Evolutionary conservation across 2,329 filamentous ascomycete species (phyloP), one percentile per base, ranked within the genome.

Genomic region (Colletotrichum lindemuthianum): DNA sequence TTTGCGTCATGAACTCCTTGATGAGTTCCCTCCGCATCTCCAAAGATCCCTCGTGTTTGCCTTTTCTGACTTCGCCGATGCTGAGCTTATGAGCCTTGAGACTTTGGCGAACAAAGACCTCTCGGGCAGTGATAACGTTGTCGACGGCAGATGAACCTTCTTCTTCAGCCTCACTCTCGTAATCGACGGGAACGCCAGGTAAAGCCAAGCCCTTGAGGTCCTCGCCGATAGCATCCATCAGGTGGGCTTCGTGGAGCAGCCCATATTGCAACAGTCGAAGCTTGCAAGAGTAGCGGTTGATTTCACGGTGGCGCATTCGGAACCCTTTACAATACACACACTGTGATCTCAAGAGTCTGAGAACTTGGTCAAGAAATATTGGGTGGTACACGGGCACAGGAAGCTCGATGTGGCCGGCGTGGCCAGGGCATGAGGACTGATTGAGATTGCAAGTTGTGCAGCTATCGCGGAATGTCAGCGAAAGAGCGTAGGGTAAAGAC

Each of bases 321-420:
- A 99, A 89, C 61, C 90, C 88, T 74, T 94, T 90, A 79, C 96
- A 99, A 80, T 97, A 97, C 65, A 90, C 86, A 76, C 96, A 99
- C 77, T 95, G 91, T 58, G 92, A 91, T 70, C 93, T 89, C 16
- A 99, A 84, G 49, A 99, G 83, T 48, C 92, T 90, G 68, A 96
- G 87, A 56, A 94, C 86, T 76, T 97, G 94, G 74, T 97, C 94
- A 83, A 99, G 91, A 74, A 97, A 98, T 2, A 93, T 91, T n/a
- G 95, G 92, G 77, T 99, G 95, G 76, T 98, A 99, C 56, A 97
- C 92, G 50, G 92, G 92, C 11, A 94, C 90, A 12, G 96, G 94
- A 11, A 99, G 88, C 72, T 97, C 93, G 76, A 99, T 97, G 75
- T 99, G 96, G 57, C 96, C 96, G 65, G 91, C 87, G 81, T 99